A percentile compares a stretch with the other conserved stretches of the same genome.
Conservation (phyloP, 257 asterid species). For the Primulina tabacum region DNA sequence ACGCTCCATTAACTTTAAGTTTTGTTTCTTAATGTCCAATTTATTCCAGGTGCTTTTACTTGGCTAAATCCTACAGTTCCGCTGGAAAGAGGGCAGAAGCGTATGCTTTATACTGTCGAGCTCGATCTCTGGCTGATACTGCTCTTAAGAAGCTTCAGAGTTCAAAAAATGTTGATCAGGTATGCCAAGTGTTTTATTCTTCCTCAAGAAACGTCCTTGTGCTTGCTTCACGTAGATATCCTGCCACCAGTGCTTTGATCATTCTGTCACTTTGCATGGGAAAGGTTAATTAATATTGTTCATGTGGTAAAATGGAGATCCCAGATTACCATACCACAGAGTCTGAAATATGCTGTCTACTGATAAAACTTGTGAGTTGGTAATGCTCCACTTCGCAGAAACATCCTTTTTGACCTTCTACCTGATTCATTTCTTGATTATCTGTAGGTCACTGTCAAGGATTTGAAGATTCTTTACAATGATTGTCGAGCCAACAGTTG, state of each 20-base stretch:
- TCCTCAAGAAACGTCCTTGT: conserved; percentile 8
- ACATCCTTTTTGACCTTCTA: conserved; percentile 8
- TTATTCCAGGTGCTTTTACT: conserved; percentile 84
- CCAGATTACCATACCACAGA: not conserved
- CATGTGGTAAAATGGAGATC: not conserved
- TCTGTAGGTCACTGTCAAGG: conserved; percentile 52
- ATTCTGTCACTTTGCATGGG: not conserved
- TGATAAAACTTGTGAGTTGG: not conserved
- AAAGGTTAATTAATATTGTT: not conserved
- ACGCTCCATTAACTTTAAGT: not conserved
- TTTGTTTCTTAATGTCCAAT: conserved; percentile 20
- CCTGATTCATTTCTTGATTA: conserved; percentile 5
- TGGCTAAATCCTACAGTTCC: conserved; percentile 89
- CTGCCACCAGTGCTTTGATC: conserved; percentile 7
- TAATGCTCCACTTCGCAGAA: not conserved
- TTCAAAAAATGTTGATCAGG: conserved; percentile 56
- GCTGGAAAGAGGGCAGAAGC: conserved; percentile 96
- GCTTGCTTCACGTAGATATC: conserved; percentile 5
- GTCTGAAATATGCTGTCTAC: not conserved
- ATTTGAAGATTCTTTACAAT: conserved; percentile 52
- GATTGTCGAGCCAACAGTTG: conserved; percentile 81
- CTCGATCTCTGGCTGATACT: conserved; percentile 62
- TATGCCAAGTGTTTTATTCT: conserved; percentile 28
- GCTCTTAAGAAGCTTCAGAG: conserved; percentile 60
- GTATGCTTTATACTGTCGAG: conserved; percentile 65